Evolutionary conservation across 805 yeast genomes (phyloP), one percentile per base, ranked within the genome.

Genomic region (Candida ulmi): DNA sequence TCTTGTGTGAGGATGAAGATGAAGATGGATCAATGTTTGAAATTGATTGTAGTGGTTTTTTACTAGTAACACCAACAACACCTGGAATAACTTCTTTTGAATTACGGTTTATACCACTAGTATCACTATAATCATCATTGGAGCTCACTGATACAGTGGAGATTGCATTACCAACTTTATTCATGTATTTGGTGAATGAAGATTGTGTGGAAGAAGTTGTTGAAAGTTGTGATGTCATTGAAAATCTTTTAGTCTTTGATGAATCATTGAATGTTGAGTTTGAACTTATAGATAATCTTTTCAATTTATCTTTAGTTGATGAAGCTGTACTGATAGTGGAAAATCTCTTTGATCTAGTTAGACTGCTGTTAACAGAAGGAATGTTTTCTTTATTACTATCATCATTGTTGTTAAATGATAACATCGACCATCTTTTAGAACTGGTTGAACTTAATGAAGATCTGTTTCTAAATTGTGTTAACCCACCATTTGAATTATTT

Each of bases 351-450:
- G 39, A 37, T 37, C 33, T 28, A 11, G 17, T n/a, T 12, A 30
- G 33, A 11, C 33, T 32, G 15, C 41, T 23, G n/a, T 17, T 24
- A 21, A 7, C 9, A 6, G 9, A 21, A 24, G 30, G 30, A 8
- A 21, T 16, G 28, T 42, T 49, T 19, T 50, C 54, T 35, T 50
- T 50, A 25, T 52, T 54, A n/a, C n/a, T n/a, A 4, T 44, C 50
- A 8, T 28, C 18, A 28, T 15, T 16, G 11, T 43, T 45, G 17
- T 40, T 46, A 30, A 55, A 53, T 3, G 57, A 51, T n/a, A 55
- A 21, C 16, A 55, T 23, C 3, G 59, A 55, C 58, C 58, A 55
- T 52, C 59, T 53, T 35, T 55, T 55, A 3, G 58, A 53, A 29
- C 43, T 36, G 31, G 47, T 48, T 5, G 52, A 48, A 30, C 37